These are phyloP conservation scores for Coemansia sp. DNA, from an alignment of 192 early-diverging fungal species.

Conservation along the genomic window DNA sequence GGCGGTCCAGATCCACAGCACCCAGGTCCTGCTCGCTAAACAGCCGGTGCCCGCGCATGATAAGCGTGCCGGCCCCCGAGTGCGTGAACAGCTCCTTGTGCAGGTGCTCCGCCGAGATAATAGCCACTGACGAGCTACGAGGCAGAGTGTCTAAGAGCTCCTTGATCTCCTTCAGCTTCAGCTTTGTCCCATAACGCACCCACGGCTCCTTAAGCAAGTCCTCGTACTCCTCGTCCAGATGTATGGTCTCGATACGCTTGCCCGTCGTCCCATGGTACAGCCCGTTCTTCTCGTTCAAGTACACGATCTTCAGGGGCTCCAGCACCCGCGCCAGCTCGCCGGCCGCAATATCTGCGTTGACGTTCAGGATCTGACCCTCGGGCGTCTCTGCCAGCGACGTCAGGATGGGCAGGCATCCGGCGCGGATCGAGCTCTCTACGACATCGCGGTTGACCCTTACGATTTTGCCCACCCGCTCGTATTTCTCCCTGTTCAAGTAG, in stretches of 20 bases:
- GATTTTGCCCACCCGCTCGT: conserved; percentile 92
- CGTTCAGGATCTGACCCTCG: conserved; percentile 94
- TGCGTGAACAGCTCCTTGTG: conserved; percentile 99
- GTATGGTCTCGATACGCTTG: conserved; percentile 96
- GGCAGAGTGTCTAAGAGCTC: conserved; percentile 95
- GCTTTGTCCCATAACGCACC: conserved; percentile 97
- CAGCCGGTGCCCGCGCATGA: conserved; percentile 92
- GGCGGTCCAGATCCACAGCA: conserved; percentile 73
- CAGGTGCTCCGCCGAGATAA: conserved; percentile 96
- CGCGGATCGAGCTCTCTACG: conserved; percentile 90
- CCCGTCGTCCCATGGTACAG: conserved; percentile 91
- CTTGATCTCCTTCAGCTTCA: conserved; percentile 97
- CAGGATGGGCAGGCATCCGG: conserved; percentile 93
- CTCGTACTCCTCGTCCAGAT: conserved; percentile 99
- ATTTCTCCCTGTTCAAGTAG: conserved; percentile 93
- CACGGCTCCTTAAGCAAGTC: conserved; percentile 90
- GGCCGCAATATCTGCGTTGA: conserved; percentile 98
- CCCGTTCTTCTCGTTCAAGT: conserved; percentile 97
- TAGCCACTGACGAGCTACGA: conserved; percentile 97
- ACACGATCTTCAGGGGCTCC: conserved; percentile 97
- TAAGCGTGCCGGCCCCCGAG: conserved; percentile 94
- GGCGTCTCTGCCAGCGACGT: conserved; percentile 95
- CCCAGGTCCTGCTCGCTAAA: conserved; percentile 67
- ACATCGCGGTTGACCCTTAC: conserved; percentile 86
- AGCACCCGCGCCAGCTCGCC: conserved; percentile 94